These are phyloP conservation scores for Strobilomyces confusus DNA, from an alignment of 768 basidiomycete species.

Conservation along the genomic window DNA sequence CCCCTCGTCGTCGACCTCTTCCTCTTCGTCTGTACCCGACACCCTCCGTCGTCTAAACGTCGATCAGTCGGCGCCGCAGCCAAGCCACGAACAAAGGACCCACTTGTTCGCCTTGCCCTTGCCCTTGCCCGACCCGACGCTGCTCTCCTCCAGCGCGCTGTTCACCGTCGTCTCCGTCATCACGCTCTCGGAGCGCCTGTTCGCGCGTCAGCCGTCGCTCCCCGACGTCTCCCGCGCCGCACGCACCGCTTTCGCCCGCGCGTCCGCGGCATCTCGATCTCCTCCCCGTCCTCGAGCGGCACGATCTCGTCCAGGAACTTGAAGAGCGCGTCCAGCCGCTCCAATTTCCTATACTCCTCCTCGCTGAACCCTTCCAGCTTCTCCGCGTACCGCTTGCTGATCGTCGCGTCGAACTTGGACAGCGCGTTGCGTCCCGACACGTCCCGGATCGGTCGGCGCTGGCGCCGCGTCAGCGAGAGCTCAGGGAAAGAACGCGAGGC, in stretches of 20 bases:
- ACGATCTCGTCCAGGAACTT: constrained; percentile 69
- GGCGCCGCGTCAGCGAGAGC: not conserved
- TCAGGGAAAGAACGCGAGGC: too few species aligned
- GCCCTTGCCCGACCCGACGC: constrained; percentile 26
- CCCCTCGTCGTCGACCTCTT: constrained; percentile 36
- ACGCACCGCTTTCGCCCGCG: constrained; percentile 44
- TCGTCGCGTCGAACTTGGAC: constrained; percentile 57
- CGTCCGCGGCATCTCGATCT: constrained; percentile 39
- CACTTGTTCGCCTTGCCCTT: constrained; percentile 38
- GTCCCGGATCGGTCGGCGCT: constrained; percentile 62
- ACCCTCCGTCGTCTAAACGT: constrained; percentile 49
- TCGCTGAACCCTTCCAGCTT: constrained; percentile 71
- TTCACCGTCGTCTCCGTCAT: constrained; percentile 40
- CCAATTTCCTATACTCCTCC: constrained; percentile 63
- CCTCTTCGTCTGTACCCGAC: constrained; percentile 48
- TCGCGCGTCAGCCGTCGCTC: not conserved
- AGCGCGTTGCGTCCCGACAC: constrained; percentile 64
- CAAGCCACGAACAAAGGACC: constrained; percentile 7
- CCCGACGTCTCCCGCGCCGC: not conserved
- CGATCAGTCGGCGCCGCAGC: too few species aligned
- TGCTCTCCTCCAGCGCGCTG: constrained; percentile 35
- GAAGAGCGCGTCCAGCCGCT: constrained; percentile 60
- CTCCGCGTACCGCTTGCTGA: constrained; percentile 69
- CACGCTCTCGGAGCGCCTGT: constrained; percentile 59
- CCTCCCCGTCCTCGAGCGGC: constrained; percentile 61